Base-by-base conservation (phyloP, 768 basidiomycete species). In the Tricholoma bakamatsutake region DNA sequence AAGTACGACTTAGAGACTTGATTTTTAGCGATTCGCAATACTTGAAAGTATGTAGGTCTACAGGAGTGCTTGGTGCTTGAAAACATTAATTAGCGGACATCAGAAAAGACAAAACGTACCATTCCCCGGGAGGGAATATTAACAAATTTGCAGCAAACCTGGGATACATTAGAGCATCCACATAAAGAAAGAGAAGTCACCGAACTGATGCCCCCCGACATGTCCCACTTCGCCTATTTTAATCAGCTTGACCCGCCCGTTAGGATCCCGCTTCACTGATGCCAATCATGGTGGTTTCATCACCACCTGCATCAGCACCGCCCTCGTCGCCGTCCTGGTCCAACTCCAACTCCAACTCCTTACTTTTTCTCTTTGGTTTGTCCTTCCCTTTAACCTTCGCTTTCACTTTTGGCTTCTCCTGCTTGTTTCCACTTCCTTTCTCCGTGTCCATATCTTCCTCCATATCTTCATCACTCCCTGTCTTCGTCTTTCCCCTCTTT, bases 131-230 rank as follows among this genome's bases (percentile, higher is more conserved):
- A n/a, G n/a, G n/a, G n/a, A n/a, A n/a, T n/a, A n/a, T n/a, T n/a
- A n/a, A n/a, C n/a, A n/a, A n/a, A n/a, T n/a, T n/a, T n/a, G n/a
- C n/a, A n/a, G n/a, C n/a, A n/a, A n/a, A n/a, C n/a, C n/a, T n/a
- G n/a, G n/a, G n/a, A n/a, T n/a, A n/a, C n/a, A 10, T 55, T 30
- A 55, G 43, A 47, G 13, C 24, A 17, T 42, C 27, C 24, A 57
- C 17, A 48, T 10, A 43, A 21, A 45, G 17, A 4, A 50, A 42
- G 24, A 33, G 43, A 24, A 27, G 52, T 18, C 47, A 59, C 54
- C 54, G 56, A 66, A 67, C 90, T 88, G 78, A 69, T 94, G 91
- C 24, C 90, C 90, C 1, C 92, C 91, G 50, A 94, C 83, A 67
- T 94, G 91, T 2, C 80, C 87, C 5, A 86, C 80, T 59, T 90